These are phyloP conservation scores for Ganoderma resinaceum DNA, from an alignment of 1,284 basidiomycete genomes.

Conservation along the genomic window DNA sequence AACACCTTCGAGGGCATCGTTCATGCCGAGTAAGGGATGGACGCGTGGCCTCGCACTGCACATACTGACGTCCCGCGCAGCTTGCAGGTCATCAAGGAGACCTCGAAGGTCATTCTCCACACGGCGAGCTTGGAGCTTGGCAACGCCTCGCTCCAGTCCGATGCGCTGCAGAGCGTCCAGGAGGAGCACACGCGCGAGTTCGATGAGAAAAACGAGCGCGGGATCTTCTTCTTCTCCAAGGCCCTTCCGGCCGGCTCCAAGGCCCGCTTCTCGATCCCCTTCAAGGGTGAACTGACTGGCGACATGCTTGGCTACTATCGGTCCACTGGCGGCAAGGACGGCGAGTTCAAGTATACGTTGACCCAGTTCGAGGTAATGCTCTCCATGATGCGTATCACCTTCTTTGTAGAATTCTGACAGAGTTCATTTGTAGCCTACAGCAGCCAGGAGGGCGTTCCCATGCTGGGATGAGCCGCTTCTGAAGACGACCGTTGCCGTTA, in stretches of 20 bases:
- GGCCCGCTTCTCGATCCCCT: constrained; percentile 67
- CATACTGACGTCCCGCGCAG: constrained; percentile 43
- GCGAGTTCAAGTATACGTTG: constrained; percentile 67
- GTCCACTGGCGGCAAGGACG: constrained; percentile 61
- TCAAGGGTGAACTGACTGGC: constrained; percentile 69
- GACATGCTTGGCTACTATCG: constrained; percentile 81
- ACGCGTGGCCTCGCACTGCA: neutral
- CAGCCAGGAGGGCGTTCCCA: constrained; percentile 84
- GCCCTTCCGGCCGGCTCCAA: constrained; percentile 67
- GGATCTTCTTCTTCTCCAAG: constrained; percentile 63
- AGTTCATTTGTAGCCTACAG: constrained; percentile 71
- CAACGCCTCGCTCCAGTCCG: constrained; percentile 67
- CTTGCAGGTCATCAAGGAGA: constrained; percentile 75
- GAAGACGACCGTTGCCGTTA: constrained; percentile 88
- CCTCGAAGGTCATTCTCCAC: constrained; percentile 76
- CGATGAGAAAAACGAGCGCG: constrained; percentile 71
- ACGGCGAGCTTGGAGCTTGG: constrained; percentile 75
- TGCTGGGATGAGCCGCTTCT: constrained; percentile 95
- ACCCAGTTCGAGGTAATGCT: constrained; percentile 78
- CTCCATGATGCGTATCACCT: neutral
- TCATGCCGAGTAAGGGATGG: constrained; percentile 62
- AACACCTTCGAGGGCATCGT: constrained; percentile 82
- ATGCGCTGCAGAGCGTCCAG: constrained; percentile 63
- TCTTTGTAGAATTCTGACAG: neutral
- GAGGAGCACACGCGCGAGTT: constrained; percentile 56